A percentile compares a stretch with the other conserved stretches of the same genome.
phyloP scores from a whole-genome alignment of 495 filamentous ascomycete species.

The Hypomontagnella submonticulosa region DNA sequence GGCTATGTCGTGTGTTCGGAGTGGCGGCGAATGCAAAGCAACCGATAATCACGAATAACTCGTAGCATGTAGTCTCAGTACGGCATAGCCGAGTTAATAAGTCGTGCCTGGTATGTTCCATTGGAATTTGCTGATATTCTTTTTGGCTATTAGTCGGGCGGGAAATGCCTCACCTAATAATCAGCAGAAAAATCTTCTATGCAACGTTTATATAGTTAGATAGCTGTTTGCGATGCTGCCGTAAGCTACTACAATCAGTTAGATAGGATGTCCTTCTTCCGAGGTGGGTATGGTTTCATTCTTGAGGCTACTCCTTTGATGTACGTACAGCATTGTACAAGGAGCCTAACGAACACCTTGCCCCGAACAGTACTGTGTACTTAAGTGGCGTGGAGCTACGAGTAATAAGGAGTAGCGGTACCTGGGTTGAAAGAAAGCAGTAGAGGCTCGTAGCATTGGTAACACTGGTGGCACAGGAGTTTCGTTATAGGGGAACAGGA shows the following conservation, averaged over 20 bases:
- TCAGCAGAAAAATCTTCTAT: slow-evolving; percentile 24
- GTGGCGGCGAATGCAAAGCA: slow-evolving; percentile 31
- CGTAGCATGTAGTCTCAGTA: slow-evolving; percentile 34
- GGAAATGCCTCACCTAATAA: slow-evolving; percentile 42
- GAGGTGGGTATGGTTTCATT: slow-evolving; percentile 37
- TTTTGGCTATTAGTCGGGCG: slow-evolving; percentile 21
- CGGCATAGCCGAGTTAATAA: slow-evolving; percentile 30
- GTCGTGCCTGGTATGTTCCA: slow-evolving; percentile 19
- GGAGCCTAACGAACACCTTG: slow-evolving; percentile 3
- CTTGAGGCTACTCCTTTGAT: slow-evolving; percentile 21
- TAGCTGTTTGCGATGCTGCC: slow-evolving; percentile 30
- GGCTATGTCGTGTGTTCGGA: slow-evolving; percentile 32
- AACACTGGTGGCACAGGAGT: slow-evolving; percentile 2
- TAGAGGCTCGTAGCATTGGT: background rate
- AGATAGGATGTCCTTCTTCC: slow-evolving; percentile 36
- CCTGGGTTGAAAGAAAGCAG: background rate
- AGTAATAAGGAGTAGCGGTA: slow-evolving; percentile 8
- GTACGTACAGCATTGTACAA: slow-evolving; percentile 9
- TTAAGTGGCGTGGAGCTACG: too few relatives aligned
- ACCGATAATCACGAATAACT: slow-evolving; percentile 31
- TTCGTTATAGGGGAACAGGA: slow-evolving; percentile 7
- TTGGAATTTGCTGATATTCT: slow-evolving; percentile 3
- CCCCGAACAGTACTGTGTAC: background rate
- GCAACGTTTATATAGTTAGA: slow-evolving; percentile 31
- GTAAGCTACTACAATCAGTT: slow-evolving; percentile 40